Percentiles rank a stretch among this genome's conserved stretches.
phyloP scores from a whole-genome alignment of 192 early-diverging fungal genomes.

The Umbelopsis ramanniana region DNA sequence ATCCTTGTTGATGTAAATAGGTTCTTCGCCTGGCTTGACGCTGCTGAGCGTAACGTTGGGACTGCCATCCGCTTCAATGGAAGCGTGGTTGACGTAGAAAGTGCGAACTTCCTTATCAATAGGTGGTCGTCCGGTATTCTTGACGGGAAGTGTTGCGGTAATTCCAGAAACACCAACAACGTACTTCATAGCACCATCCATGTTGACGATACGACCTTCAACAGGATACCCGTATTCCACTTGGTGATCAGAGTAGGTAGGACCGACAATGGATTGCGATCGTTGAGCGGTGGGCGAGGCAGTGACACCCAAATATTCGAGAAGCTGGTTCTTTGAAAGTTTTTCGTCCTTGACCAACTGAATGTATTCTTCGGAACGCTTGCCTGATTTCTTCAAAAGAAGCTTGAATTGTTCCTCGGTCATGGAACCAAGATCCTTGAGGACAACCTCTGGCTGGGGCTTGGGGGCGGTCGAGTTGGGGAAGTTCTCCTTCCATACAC shows the following conservation, averaged over 20 bases:
- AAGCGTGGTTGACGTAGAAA: slow-evolving; percentile 69
- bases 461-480: slow-evolving; percentile 58
- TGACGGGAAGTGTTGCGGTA: slow-evolving; percentile 51
- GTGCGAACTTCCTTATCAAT: slow-evolving; percentile 45
- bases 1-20: background rate
- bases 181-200: slow-evolving; percentile 34
- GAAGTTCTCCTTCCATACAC: slow-evolving; percentile 79
- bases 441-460: slow-evolving; percentile 43
- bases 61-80: slow-evolving; percentile 51
- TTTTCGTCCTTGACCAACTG: slow-evolving; percentile 32
- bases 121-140: slow-evolving; percentile 24
- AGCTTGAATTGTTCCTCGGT: slow-evolving; percentile 60
- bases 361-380: slow-evolving; percentile 45
- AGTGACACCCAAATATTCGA: slow-evolving; percentile 35
- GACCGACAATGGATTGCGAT: slow-evolving; percentile 46
- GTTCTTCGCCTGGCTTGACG: slow-evolving; percentile 5
- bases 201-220: slow-evolving; percentile 68
- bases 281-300: slow-evolving; percentile 19
- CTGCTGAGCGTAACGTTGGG: slow-evolving; percentile 41
- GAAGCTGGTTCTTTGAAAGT: slow-evolving; percentile 36
- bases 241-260: slow-evolving; percentile 58
- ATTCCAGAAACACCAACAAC: slow-evolving; percentile 72
- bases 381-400: slow-evolving; percentile 58
- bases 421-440: slow-evolving; percentile 63
- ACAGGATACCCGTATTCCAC: slow-evolving; percentile 48